Conservation (phyloP, 306 rosid species). For the Rosa lucieae region DNA sequence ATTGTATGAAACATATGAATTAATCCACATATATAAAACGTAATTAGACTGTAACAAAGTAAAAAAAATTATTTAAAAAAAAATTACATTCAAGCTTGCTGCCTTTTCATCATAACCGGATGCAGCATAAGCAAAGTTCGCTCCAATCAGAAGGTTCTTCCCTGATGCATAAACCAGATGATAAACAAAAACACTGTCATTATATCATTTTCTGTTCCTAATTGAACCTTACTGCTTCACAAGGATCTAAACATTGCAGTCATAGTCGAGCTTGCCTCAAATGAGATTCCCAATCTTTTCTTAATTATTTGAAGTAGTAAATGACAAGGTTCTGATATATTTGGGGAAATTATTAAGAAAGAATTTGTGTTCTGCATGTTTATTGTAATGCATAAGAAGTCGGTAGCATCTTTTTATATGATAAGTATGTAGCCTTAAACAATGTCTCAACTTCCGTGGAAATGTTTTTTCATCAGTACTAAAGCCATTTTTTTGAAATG, state of each 20-base stretch:
- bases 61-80: not conserved
- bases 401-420: not conserved
- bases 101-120: constrained; percentile 94
- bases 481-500: not conserved
- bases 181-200: constrained; percentile 34
- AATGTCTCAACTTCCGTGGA: not conserved
- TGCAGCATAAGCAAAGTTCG: constrained; percentile 96
- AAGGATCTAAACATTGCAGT: too few species aligned
- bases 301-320: too few species aligned
- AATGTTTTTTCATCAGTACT: not conserved
- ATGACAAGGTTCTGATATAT: too few species aligned
- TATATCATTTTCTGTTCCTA: not conserved
- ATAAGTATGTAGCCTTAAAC: not conserved
- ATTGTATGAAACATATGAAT: not conserved
- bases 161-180: constrained; percentile 47
- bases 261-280: too few species aligned
- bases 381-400: not conserved
- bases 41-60: not conserved
- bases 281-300: too few species aligned
- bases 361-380: not conserved
- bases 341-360: too few species aligned
- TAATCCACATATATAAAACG: not conserved
- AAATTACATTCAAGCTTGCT: constrained; percentile 58
- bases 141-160: constrained; percentile 84
- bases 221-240: not conserved